These are phyloP conservation scores for Lachnellula cervina DNA, from an alignment of 2,329 filamentous ascomycete species.

Conservation along the genomic window DNA sequence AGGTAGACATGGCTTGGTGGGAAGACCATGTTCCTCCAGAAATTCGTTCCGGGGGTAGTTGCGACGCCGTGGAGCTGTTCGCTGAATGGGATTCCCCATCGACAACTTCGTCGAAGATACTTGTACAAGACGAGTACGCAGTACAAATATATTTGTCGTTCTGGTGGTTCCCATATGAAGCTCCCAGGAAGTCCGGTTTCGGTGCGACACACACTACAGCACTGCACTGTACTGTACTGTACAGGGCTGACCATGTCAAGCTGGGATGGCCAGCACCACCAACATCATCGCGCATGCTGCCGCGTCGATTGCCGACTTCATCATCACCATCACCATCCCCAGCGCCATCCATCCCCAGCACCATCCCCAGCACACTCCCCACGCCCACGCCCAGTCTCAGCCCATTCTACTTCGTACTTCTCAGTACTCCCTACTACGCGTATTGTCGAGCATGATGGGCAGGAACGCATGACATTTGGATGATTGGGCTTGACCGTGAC, in stretches of 20 bases:
- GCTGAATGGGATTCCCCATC: neutral
- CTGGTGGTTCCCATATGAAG: no score
- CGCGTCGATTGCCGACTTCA: neutral
- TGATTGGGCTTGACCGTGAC: neutral
- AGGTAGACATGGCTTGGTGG: constrained; percentile 11
- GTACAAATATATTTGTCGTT: no score
- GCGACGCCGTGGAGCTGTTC: neutral
- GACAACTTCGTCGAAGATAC: no score
- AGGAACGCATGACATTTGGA: constrained; percentile 1
- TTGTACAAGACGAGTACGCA: no score
- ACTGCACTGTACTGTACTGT: neutral
- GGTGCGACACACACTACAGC: neutral
- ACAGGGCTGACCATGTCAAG: neutral
- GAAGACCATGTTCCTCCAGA: neutral
- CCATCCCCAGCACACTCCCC: no score
- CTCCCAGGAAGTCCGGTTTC: neutral
- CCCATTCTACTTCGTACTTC: neutral
- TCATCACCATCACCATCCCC: neutral
- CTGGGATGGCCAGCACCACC: neutral
- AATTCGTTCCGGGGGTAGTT: neutral
- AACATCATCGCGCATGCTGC: neutral
- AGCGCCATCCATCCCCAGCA: no score
- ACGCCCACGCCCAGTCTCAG: neutral
- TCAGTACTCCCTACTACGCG: no score
- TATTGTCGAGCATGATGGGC: neutral